phyloP scores from a whole-genome alignment of 108 stramenopile genomes.

The Nannochloropsis salina region DNA sequence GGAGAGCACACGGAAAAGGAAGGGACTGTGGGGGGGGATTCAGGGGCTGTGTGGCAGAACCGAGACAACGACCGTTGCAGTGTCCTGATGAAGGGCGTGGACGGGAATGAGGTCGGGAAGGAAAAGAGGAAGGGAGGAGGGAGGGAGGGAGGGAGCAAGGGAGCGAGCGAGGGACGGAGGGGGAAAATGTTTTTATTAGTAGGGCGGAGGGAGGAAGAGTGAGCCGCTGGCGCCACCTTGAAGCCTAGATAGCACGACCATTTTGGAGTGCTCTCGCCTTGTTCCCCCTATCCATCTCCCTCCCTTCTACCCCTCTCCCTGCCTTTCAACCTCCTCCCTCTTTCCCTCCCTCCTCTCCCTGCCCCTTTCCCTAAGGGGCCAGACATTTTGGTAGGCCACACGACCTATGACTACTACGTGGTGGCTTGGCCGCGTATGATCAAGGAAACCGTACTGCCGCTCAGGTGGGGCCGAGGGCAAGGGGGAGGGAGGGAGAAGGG shows the following conservation, averaged over 20 bases:
- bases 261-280: no score
- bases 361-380: neutral
- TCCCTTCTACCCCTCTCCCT: neutral
- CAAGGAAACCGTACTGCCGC: neutral
- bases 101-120: neutral
- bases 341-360: conserved; percentile 4
- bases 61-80: neutral
- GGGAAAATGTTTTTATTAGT: no score
- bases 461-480: neutral
- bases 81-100: neutral
- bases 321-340: neutral
- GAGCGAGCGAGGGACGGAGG: no score
- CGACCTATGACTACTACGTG: neutral
- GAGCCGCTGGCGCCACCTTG: no score
- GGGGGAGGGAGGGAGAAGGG: neutral
- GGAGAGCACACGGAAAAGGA: neutral
- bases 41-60: neutral
- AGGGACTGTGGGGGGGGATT: neutral
- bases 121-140: no score
- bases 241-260: no score
- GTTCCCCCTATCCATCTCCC: no score
- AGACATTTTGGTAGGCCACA: neutral
- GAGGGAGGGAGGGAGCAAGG: no score
- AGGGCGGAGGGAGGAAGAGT: no score
- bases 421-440: conserved; percentile 7